These are phyloP conservation scores for Cyclotella kingstonii DNA, from an alignment of 108 stramenopile genomes.

Conservation along the genomic window DNA sequence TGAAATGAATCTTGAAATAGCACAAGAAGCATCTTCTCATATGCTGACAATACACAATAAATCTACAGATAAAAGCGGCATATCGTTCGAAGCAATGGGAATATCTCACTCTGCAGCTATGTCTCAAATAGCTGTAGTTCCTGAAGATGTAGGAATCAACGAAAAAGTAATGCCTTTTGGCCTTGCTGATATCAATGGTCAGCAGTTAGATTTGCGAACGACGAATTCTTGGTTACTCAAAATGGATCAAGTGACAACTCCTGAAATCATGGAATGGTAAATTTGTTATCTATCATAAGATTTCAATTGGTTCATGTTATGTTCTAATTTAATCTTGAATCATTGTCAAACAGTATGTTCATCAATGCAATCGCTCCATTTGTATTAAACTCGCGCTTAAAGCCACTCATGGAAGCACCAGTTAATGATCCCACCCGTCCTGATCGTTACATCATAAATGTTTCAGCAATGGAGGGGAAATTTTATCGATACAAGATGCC, in stretches of 20 bases:
- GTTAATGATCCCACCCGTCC: slow-evolving; percentile 30
- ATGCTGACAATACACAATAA: slow-evolving; percentile 3
- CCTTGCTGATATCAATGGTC: slow-evolving; percentile 84
- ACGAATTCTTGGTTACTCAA: slow-evolving; percentile 88
- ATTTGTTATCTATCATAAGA: neutral
- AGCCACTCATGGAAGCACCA: slow-evolving; percentile 70
- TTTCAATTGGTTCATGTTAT: neutral
- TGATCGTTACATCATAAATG: slow-evolving; percentile 88
- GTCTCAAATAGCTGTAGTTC: slow-evolving; percentile 77
- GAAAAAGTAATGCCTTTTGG: slow-evolving; percentile 68
- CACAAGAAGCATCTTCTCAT: neutral
- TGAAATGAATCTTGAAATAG: neutral
- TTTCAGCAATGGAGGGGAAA: slow-evolving; percentile 93
- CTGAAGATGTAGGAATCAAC: slow-evolving; percentile 84
- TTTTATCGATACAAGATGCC: slow-evolving; percentile 92
- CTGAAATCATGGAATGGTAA: slow-evolving; percentile 84
- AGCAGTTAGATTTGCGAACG: slow-evolving; percentile 83
- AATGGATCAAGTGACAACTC: slow-evolving; percentile 84
- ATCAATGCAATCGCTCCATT: slow-evolving; percentile 91
- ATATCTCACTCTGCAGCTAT: slow-evolving; percentile 80
- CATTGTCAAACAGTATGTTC: slow-evolving; percentile 48
- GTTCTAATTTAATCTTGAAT: neutral
- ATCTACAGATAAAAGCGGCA: slow-evolving; percentile 6
- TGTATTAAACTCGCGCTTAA: slow-evolving; percentile 83
- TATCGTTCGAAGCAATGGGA: slow-evolving; percentile 73